Percentiles rank a stretch among this genome's conserved stretches.
Evolutionary conservation across 1,284 basidiomycete species (phyloP).

Genomic region (Trametes versicolor): DNA sequence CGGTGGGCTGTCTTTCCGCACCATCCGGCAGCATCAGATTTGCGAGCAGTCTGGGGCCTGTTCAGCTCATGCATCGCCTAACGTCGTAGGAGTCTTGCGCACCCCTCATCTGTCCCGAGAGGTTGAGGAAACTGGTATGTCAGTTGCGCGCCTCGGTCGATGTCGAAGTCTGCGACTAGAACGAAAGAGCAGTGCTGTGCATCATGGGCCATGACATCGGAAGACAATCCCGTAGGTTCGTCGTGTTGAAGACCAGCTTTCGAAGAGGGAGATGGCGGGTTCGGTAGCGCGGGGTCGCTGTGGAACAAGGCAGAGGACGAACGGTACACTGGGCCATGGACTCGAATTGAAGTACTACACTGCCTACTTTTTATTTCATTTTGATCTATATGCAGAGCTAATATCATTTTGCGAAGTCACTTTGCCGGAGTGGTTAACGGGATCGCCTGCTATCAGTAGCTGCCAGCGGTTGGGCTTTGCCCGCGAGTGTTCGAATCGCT

Average conservation of each 20-base stretch:
- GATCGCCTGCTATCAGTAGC: slow-evolving; percentile 80
- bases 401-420: slow-evolving; percentile 57
- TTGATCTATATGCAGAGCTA: no score
- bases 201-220: slow-evolving; percentile 48
- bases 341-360: not conserved
- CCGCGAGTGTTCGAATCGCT: slow-evolving; percentile 90
- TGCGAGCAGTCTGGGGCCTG: slow-evolving; percentile 77
- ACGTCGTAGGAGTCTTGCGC: slow-evolving; percentile 39
- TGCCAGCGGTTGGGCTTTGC: slow-evolving; percentile 81
- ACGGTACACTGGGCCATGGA: no score
- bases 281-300: no score
- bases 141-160: slow-evolving; percentile 89
- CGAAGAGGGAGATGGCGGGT: no score
- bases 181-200: slow-evolving; percentile 89
- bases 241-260: not conserved
- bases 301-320: no score
- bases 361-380: not conserved
- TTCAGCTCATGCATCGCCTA: not conserved
- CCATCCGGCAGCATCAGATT: slow-evolving; percentile 99
- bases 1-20: slow-evolving; percentile 92
- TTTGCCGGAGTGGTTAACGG: slow-evolving; percentile 94
- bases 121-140: slow-evolving; percentile 95
- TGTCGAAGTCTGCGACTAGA: slow-evolving; percentile 95
- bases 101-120: slow-evolving; percentile 93
- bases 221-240: not conserved